Conservation (phyloP, 257 asterid species). For the Knoxia roxburghii region DNA sequence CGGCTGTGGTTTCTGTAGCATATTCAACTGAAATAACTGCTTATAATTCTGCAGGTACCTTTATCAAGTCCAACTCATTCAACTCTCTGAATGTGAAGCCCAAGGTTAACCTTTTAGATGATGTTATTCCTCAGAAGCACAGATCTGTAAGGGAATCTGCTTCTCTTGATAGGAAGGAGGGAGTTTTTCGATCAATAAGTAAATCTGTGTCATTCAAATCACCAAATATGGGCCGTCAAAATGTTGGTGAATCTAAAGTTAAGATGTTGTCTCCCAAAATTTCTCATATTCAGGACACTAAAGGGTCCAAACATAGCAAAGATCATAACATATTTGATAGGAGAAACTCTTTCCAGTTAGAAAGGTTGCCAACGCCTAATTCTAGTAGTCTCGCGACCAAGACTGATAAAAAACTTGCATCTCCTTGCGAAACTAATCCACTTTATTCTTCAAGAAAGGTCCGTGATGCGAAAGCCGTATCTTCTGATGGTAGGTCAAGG, state of each 20-base stretch:
- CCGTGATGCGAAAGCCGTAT: slow-evolving; percentile 44
- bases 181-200: slow-evolving; percentile 47
- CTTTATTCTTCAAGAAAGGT: slow-evolving; percentile 29
- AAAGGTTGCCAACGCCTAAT: slow-evolving; percentile 31
- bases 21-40: slow-evolving; percentile 3
- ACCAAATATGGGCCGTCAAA: slow-evolving; percentile 34
- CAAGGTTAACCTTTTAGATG: slow-evolving; percentile 63
- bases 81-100: slow-evolving; percentile 60
- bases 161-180: slow-evolving; percentile 52
- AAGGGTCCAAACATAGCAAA: slow-evolving; percentile 39
- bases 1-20: too few relatives aligned
- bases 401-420: slow-evolving; percentile 40
- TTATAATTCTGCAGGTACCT: slow-evolving; percentile 49
- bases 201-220: slow-evolving; percentile 74
- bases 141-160: slow-evolving; percentile 54
- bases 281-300: slow-evolving; percentile 44
- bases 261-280: slow-evolving; percentile 67
- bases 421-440: slow-evolving; percentile 37
- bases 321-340: slow-evolving; percentile 51
- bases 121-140: slow-evolving; percentile 61
- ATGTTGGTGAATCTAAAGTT: slow-evolving; percentile 44
- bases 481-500: slow-evolving; percentile 44
- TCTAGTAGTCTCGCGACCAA: slow-evolving; percentile 39
- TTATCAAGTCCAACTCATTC: slow-evolving; percentile 72
- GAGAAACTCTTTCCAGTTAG: slow-evolving; percentile 54